Evolutionary conservation across 768 basidiomycete species (phyloP).

Genomic region (Boletus subparvulus): DNA sequence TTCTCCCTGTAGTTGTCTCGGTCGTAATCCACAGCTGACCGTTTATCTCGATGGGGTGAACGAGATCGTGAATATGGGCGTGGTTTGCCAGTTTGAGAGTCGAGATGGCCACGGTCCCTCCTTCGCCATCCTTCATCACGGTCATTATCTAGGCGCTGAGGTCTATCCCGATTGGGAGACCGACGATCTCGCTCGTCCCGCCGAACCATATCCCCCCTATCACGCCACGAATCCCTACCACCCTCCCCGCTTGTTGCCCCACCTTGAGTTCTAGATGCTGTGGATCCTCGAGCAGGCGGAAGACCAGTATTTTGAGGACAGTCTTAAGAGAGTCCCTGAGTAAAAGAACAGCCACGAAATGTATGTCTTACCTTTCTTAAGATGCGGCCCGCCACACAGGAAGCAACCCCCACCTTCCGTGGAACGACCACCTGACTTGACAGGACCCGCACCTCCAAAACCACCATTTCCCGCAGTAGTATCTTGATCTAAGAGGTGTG

Average conservation of each 20-base stretch:
- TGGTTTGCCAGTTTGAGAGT: constrained; percentile 19
- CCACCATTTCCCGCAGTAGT: constrained; percentile 67
- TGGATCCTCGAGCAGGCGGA: constrained; percentile 24
- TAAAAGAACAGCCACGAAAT: neutral
- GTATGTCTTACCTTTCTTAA: constrained; percentile 70
- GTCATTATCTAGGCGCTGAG: constrained; percentile 24
- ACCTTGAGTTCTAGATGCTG: constrained; percentile 26
- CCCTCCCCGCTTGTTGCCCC: constrained; percentile 35
- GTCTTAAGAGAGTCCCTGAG: constrained; percentile 33
- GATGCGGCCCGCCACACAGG: constrained; percentile 89
- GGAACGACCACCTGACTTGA: constrained; percentile 55
- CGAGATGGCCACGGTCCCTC: constrained; percentile 17
- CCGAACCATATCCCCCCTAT: constrained; percentile 21
- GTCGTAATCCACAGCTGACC: constrained; percentile 28
- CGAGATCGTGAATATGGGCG: constrained; percentile 34
- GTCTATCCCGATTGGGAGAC: constrained; percentile 24
- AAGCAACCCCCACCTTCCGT: constrained; percentile 77
- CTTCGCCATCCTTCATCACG: constrained; percentile 19
- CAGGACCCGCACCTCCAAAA: constrained; percentile 58
- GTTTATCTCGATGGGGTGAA: constrained; percentile 31
- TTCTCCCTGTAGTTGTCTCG: constrained; percentile 46
- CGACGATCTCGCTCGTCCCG: constrained; percentile 24
- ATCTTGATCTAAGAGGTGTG: constrained; percentile 93
- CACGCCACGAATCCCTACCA: constrained; percentile 39
- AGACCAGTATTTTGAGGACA: constrained; percentile 53